These are phyloP conservation scores for grape (Vitis vinifera) DNA, from an alignment of 164 flowering plant genomes.

Conservation along the genomic window DNA sequence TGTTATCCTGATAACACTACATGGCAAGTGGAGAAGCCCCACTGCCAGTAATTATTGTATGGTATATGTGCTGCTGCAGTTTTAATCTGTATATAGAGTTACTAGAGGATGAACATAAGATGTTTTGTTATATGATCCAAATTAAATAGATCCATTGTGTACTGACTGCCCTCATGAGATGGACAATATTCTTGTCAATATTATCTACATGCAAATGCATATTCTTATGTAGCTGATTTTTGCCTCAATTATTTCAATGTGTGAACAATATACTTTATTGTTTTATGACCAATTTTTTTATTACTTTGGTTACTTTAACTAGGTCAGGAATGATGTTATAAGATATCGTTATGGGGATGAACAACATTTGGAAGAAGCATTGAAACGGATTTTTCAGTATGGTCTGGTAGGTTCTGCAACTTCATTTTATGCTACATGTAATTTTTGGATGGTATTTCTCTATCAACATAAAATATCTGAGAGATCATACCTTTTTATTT, in stretches of 20 bases:
- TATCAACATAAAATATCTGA: neutral
- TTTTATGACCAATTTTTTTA: neutral
- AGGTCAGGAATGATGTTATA: conserved; percentile 90
- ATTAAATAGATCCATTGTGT: neutral
- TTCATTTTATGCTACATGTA: neutral
- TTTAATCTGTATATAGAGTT: neutral
- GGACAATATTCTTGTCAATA: neutral
- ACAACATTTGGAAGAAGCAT: conserved; percentile 95
- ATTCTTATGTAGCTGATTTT: neutral
- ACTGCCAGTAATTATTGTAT: neutral
- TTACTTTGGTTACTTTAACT: conserved; percentile 7
- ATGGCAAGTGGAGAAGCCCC: neutral
- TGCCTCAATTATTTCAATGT: neutral
- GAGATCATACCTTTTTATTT: neutral
- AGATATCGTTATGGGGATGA: conserved; percentile 97
- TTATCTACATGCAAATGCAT: neutral
- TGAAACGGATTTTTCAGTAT: conserved; percentile 90
- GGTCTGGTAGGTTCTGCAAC: conserved; percentile 59
- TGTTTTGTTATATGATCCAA: neutral
- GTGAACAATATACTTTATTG: no score
- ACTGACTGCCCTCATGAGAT: neutral
- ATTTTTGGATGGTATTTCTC: neutral
- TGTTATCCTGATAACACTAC: no score
- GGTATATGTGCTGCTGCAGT: neutral
- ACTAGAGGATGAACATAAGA: neutral